Conservation (phyloP, 2,329 filamentous ascomycete species). For the Epichloe gansuensis region DNA sequence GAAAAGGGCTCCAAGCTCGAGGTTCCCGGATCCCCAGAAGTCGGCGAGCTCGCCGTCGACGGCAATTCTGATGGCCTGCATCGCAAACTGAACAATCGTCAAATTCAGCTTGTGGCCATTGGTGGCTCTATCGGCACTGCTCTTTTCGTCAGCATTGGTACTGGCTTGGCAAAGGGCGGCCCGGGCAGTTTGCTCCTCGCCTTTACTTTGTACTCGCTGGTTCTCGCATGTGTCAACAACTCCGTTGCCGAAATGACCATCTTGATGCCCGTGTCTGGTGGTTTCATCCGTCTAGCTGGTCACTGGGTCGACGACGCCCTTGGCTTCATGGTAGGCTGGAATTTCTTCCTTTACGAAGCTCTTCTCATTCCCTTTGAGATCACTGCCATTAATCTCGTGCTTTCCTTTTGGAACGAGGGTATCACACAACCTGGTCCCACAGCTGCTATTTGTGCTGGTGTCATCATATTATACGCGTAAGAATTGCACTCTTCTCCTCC, state of each 20-base stretch:
- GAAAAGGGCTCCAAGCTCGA: slow-evolving; percentile 17
- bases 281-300: slow-evolving; percentile 51
- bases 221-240: slow-evolving; percentile 52
- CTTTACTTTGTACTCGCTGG: slow-evolving; percentile 40
- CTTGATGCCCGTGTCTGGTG: slow-evolving; percentile 49
- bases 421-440: slow-evolving; percentile 52
- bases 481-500: slow-evolving; percentile 12
- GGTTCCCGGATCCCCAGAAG: slow-evolving; percentile 14
- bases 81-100: slow-evolving; percentile 38
- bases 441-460: slow-evolving; percentile 44
- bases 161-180: slow-evolving; percentile 33
- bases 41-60: slow-evolving; percentile 12
- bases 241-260: slow-evolving; percentile 51
- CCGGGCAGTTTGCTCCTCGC: slow-evolving; percentile 42
- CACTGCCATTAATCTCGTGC: slow-evolving; percentile 28
- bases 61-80: slow-evolving; percentile 28
- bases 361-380: slow-evolving; percentile 32
- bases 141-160: slow-evolving; percentile 49
- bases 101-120: slow-evolving; percentile 46
- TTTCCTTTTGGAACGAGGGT: slow-evolving; percentile 26
- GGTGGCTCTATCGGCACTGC: slow-evolving; percentile 45
- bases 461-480: slow-evolving; percentile 45
- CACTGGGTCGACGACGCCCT: slow-evolving; percentile 54
- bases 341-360: slow-evolving; percentile 33
- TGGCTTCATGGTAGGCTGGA: slow-evolving; percentile 39